phyloP scores from a whole-genome alignment of 345 rosid genomes.

The Dipteronia dyeriana region DNA sequence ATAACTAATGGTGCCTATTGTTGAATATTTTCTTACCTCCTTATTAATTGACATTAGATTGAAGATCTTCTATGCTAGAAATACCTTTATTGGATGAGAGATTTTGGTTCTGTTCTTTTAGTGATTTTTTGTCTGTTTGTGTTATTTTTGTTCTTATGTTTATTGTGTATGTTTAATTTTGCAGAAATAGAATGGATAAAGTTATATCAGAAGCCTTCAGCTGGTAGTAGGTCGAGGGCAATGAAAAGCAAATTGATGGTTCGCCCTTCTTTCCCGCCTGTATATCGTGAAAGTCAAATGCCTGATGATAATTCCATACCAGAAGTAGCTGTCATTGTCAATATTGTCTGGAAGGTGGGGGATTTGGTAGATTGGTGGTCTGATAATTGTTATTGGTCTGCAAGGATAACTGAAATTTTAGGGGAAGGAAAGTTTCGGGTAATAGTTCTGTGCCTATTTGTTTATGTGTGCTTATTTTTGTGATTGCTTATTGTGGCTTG shows the following conservation, averaged over 20 bases:
- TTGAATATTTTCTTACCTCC: neutral
- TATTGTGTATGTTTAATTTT: constrained; percentile 7
- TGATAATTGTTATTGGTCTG: constrained; percentile 62
- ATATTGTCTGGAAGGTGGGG: constrained; percentile 57
- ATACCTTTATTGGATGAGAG: constrained; percentile 10
- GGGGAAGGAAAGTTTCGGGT: constrained; percentile 46
- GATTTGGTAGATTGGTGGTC: constrained; percentile 78
- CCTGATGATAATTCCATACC: constrained; percentile 30
- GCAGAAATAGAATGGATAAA: constrained; percentile 39
- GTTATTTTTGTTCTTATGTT: constrained; percentile 1
- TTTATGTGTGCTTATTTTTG: neutral
- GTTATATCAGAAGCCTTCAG: constrained; percentile 33
- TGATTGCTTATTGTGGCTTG: neutral
- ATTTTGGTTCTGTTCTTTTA: neutral
- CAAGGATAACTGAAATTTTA: constrained; percentile 38
- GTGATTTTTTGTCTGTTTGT: neutral
- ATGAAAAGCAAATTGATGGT: constrained; percentile 42
- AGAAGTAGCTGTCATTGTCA: constrained; percentile 41
- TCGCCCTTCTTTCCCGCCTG: constrained; percentile 59
- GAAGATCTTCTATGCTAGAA: neutral
- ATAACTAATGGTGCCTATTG: too few species aligned
- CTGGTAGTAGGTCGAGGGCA: constrained; percentile 14
- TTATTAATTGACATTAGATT: neutral
- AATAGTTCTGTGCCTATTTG: constrained; percentile 17
- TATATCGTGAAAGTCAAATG: constrained; percentile 41